Conservation (phyloP, 2,329 filamentous ascomycete genomes). For the Beauveria medogensis region DNA sequence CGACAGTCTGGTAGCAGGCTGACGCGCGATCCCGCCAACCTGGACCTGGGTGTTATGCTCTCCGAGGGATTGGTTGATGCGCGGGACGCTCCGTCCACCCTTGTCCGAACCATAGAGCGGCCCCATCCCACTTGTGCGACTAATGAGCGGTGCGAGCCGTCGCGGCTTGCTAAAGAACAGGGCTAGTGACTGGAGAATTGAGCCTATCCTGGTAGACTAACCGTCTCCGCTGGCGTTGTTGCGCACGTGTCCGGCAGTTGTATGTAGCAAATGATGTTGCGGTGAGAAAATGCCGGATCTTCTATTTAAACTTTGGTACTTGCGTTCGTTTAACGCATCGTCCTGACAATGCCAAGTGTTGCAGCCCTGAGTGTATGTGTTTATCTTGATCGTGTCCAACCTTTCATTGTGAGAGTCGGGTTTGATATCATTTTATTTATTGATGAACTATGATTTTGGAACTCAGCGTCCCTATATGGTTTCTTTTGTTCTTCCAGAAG, state of each 20-base stretch:
- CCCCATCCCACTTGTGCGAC: constrained; percentile 11
- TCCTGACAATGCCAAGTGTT: neutral
- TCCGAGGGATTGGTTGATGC: constrained; percentile 10
- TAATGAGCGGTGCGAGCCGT: constrained; percentile 13
- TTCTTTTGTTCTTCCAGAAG: neutral
- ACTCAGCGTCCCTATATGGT: neutral
- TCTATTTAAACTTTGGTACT: neutral
- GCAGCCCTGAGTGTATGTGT: neutral
- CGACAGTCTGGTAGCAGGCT: constrained; percentile 6
- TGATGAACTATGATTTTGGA: neutral
- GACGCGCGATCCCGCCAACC: constrained; percentile 9
- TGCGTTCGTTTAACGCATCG: neutral
- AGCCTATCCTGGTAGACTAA: constrained; percentile 6
- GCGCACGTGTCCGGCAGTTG: constrained; percentile 9
- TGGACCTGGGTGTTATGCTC: constrained; percentile 3
- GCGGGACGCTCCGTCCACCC: constrained; percentile 12
- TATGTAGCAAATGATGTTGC: neutral
- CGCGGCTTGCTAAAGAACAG: constrained; percentile 6
- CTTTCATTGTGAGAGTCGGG: neutral
- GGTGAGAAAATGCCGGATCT: constrained; percentile 3
- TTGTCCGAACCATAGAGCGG: constrained; percentile 12
- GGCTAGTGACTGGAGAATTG: constrained; percentile 8
- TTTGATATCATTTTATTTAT: neutral
- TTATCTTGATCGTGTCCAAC: neutral
- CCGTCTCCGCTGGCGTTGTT: constrained; percentile 3